These are phyloP conservation scores for Nicotiana attenuata DNA, from an alignment of 257 asterid genomes.

Conservation along the genomic window DNA sequence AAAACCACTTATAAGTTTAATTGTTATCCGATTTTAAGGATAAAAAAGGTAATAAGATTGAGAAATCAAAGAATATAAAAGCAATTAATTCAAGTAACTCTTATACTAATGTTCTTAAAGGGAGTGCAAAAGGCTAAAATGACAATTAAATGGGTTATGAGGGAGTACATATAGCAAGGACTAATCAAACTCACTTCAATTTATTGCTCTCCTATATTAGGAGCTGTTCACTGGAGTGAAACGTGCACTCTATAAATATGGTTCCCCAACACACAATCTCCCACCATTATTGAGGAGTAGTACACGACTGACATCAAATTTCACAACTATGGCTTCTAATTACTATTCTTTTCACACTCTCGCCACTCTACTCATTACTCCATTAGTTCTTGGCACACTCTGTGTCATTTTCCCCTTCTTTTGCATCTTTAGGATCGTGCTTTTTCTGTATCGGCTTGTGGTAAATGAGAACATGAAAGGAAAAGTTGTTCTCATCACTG, in stretches of 20 bases:
- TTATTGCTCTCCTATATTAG: too few species aligned
- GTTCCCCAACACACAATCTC: not conserved
- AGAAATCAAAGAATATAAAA: too few species aligned
- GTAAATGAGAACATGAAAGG: slow-evolving; percentile 11
- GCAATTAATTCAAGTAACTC: too few species aligned
- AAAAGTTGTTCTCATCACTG: slow-evolving; percentile 25
- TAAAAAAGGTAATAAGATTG: too few species aligned
- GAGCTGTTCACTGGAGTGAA: not conserved
- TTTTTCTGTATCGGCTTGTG: not conserved
- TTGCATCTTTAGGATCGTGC: slow-evolving; percentile 5
- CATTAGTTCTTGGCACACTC: not conserved
- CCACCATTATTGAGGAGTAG: not conserved
- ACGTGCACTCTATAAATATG: not conserved
- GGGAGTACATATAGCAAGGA: too few species aligned
- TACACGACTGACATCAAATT: not conserved
- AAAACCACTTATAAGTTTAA: too few species aligned
- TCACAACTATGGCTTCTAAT: not conserved
- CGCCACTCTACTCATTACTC: not conserved
- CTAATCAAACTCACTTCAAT: too few species aligned
- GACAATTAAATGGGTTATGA: too few species aligned
- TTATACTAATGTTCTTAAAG: too few species aligned
- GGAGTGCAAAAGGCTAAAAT: too few species aligned
- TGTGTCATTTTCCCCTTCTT: slow-evolving; percentile 17
- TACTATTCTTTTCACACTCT: not conserved
- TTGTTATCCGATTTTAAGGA: too few species aligned